Percentiles rank a stretch among this genome's conserved stretches.
These are phyloP conservation scores for Myriosclerotinia scirpicola DNA, from an alignment of 2,329 filamentous ascomycete genomes.

Conservation along the genomic window DNA sequence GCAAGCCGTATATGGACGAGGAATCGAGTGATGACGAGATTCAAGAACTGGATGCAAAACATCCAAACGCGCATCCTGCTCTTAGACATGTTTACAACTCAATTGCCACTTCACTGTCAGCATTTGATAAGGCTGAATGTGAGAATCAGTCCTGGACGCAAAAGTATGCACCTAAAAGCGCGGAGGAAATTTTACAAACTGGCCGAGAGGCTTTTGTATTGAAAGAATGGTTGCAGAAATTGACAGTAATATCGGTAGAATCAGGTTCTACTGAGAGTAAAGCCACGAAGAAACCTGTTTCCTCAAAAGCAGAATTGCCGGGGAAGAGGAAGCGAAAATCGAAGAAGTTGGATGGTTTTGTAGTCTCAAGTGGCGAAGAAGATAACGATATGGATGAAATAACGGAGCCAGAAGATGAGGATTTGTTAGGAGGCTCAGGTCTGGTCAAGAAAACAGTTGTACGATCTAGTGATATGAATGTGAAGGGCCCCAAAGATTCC, in stretches of 20 bases:
- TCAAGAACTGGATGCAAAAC: slow-evolving; percentile 30
- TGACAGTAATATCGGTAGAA: slow-evolving; percentile 76
- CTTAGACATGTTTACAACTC: slow-evolving; percentile 58
- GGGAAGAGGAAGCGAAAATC: slow-evolving; percentile 64
- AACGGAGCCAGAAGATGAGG: slow-evolving; percentile 57
- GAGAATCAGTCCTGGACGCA: slow-evolving; percentile 74
- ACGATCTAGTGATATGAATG: slow-evolving; percentile 43
- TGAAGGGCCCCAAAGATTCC: slow-evolving; percentile 46
- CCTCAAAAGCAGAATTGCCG: slow-evolving; percentile 39
- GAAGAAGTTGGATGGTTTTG: slow-evolving; percentile 75
- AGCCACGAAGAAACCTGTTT: slow-evolving; percentile 26
- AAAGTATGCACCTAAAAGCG: slow-evolving; percentile 75
- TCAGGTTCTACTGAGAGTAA: slow-evolving; percentile 48
- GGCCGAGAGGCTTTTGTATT: slow-evolving; percentile 70
- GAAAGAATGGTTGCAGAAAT: slow-evolving; percentile 75
- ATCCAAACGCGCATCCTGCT: slow-evolving; percentile 52
- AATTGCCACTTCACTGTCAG: slow-evolving; percentile 64
- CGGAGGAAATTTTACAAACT: slow-evolving; percentile 72
- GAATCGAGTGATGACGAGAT: slow-evolving; percentile 44
- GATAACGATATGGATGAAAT: slow-evolving; percentile 67
- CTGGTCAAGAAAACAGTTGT: slow-evolving; percentile 56
- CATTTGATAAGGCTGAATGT: slow-evolving; percentile 77
- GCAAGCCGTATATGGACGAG: slow-evolving; percentile 25
- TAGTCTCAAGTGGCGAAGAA: slow-evolving; percentile 78
- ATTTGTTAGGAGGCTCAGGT: slow-evolving; percentile 41